A percentile compares a stretch with the other conserved stretches of the same genome.
These are phyloP conservation scores for Trapa incisa DNA, from an alignment of 345 rosid genomes.

Conservation along the genomic window DNA sequence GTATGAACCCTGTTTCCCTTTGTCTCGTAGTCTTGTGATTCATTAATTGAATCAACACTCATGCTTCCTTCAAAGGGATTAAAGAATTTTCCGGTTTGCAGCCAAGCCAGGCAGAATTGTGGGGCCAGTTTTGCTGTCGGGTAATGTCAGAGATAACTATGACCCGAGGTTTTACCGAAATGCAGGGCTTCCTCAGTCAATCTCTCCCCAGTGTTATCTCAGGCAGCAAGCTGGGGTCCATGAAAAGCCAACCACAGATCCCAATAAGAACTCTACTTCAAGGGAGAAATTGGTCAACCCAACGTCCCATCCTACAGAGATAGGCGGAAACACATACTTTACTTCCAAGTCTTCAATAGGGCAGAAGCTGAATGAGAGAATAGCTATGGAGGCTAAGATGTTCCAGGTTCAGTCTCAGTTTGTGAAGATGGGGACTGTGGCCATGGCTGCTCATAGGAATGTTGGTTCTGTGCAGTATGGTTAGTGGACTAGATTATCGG, in stretches of 20 bases:
- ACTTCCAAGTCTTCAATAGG: conserved; percentile 32
- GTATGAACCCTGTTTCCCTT: conserved; percentile 16
- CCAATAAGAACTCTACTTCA: conserved; percentile 18
- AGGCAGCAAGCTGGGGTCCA: conserved; percentile 24
- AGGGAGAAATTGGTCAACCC: conserved; percentile 33
- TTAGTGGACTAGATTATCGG: conserved; percentile 15
- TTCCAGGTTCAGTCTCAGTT: conserved; percentile 81
- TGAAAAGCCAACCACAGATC: conserved; percentile 27
- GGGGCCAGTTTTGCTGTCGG: conserved; percentile 48
- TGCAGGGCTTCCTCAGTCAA: conserved; percentile 30
- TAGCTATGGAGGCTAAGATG: conserved; percentile 68
- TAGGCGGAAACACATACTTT: conserved; percentile 49
- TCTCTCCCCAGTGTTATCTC: conserved; percentile 38
- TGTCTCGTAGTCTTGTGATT: background rate
- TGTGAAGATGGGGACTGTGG: conserved; percentile 61
- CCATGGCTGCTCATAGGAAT: conserved; percentile 68
- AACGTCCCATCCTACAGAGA: conserved; percentile 11
- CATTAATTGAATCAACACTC: background rate
- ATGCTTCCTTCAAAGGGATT: background rate
- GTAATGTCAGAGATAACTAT: conserved; percentile 37
- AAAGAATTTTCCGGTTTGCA: conserved; percentile 13
- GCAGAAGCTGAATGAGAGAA: conserved; percentile 38
- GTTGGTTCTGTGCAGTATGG: conserved; percentile 39
- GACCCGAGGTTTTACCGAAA: conserved; percentile 41
- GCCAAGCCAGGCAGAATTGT: conserved; percentile 83